These are phyloP conservation scores for Zea luxurians DNA, from an alignment of 176 grass and related monocot species.

Conservation along the genomic window DNA sequence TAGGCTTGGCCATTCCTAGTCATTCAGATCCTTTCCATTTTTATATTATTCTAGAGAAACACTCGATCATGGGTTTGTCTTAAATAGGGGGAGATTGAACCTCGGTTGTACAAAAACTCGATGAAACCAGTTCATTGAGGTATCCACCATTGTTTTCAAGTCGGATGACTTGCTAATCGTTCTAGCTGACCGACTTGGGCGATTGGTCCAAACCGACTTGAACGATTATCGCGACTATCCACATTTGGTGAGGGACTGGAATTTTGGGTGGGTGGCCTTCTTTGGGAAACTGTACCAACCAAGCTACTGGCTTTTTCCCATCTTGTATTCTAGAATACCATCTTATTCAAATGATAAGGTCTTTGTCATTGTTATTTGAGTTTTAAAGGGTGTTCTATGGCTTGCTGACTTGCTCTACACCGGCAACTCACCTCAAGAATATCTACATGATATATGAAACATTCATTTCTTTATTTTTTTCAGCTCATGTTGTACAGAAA, in stretches of 20 bases:
- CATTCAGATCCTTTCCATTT: slow-evolving; percentile 3
- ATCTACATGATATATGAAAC: slow-evolving; percentile 31
- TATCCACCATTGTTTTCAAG: background rate
- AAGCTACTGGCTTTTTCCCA: background rate
- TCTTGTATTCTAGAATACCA: background rate
- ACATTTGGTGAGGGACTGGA: background rate
- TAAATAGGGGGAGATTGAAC: background rate
- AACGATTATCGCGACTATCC: no score
- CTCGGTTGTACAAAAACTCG: background rate
- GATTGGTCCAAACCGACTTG: no score
- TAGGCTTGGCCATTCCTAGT: no score
- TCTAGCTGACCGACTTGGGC: no score
- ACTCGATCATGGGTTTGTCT: background rate
- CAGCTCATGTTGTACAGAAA: slow-evolving; percentile 97
- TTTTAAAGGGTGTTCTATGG: background rate
- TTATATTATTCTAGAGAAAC: no score
- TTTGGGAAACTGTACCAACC: background rate
- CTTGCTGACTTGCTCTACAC: background rate
- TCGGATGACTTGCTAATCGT: no score
- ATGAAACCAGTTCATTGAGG: background rate
- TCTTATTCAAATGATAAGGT: slow-evolving; percentile 8
- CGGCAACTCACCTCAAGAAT: background rate
- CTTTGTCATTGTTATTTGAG: slow-evolving; percentile 23
- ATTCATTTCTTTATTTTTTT: slow-evolving; percentile 3
- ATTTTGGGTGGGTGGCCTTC: background rate